Conservation (phyloP, 2,329 filamentous ascomycete genomes). For the Aspergillus floridensis region DNA sequence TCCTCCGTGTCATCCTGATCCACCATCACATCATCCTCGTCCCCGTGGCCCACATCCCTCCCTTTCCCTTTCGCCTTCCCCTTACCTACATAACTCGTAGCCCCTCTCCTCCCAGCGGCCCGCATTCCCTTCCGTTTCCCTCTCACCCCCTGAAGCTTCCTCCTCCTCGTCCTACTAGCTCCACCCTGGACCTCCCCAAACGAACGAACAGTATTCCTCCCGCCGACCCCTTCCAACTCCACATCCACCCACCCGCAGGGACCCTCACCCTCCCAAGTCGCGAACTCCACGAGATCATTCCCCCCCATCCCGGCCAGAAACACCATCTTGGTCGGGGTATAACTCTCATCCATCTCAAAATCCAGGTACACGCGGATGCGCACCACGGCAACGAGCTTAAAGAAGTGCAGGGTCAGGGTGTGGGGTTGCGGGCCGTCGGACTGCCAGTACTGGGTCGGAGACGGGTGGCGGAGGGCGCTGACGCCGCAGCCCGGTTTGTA, state of each 20-base stretch:
- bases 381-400: constrained; percentile 53
- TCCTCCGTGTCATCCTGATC: constrained; percentile 28
- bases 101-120: not conserved
- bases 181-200: constrained; percentile 14
- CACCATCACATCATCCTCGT: constrained; percentile 13
- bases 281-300: constrained; percentile 87
- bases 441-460: constrained; percentile 61
- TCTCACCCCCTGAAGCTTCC: not conserved
- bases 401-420: constrained; percentile 62
- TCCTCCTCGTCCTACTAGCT: not conserved
- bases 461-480: constrained; percentile 57
- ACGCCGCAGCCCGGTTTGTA: constrained; percentile 63
- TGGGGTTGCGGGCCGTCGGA: constrained; percentile 66
- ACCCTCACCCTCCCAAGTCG: constrained; percentile 71
- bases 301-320: constrained; percentile 87
- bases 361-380: constrained; percentile 65
- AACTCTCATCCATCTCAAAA: constrained; percentile 89
- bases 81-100: not conserved
- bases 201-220: constrained; percentile 37
- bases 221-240: constrained; percentile 62
- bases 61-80: constrained; percentile 19
- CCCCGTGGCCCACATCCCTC: constrained; percentile 9
- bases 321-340: constrained; percentile 89
- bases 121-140: not conserved
- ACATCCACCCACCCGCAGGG: constrained; percentile 92